These are phyloP conservation scores for Tetrapyrgos nigripes DNA, from an alignment of 1,284 basidiomycete species.

Conservation along the genomic window DNA sequence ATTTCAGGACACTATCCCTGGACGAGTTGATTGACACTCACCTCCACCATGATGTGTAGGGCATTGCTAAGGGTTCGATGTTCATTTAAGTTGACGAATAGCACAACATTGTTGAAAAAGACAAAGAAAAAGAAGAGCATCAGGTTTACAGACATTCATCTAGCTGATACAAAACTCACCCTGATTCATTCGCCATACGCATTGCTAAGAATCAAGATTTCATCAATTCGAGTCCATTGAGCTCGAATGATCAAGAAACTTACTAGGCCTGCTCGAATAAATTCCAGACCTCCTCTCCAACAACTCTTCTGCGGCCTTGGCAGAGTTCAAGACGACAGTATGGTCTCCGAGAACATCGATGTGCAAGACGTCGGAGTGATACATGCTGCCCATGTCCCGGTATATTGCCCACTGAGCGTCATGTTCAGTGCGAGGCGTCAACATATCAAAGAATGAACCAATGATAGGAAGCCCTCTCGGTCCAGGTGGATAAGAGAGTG, in stretches of 20 bases:
- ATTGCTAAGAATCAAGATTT: background rate
- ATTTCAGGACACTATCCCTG: no score
- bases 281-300: background rate
- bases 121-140: no score
- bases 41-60: background rate
- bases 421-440: no score
- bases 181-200: slow-evolving; percentile 34
- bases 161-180: slow-evolving; percentile 20
- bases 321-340: background rate
- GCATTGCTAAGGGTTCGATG: background rate
- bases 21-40: background rate
- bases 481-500: no score
- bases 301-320: background rate
- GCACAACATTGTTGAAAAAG: slow-evolving; percentile 20
- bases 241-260: no score
- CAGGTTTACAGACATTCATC: no score
- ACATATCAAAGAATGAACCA: no score
- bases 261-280: slow-evolving; percentile 1
- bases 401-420: background rate
- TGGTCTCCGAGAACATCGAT: background rate
- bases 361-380: background rate
- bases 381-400: background rate
- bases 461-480: no score
- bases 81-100: background rate
- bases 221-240: background rate